Evolutionary conservation across 805 yeast species (phyloP), one percentile per base, ranked within the genome.

Genomic region (Candida andamanensis): DNA sequence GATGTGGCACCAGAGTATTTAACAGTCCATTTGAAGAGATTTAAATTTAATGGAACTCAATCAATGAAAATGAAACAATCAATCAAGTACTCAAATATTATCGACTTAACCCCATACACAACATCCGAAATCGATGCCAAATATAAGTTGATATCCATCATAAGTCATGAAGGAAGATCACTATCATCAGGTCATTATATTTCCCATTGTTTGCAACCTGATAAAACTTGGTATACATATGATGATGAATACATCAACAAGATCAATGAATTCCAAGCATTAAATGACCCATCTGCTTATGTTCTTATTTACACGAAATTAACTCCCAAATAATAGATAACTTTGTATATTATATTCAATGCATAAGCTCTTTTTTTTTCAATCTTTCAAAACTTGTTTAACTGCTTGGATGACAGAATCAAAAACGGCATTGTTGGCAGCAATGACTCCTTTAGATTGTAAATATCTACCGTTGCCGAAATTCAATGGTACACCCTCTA

Each of bases 161-260:
- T 90, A 39, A 90, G 87, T 4, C 98, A 92, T 52, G 95, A 85
- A 48, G 98, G 98, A 24, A 69, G 97, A 41, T 83, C 95, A 2
- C 79, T 89, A 10, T 78, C 87, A 27, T 79, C 92, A 3, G 98
- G 98, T 3, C 98, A 92, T 57, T 92, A 92, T 50, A 75, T 87
- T 37, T 84, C 95, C 1, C 86, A 85, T 52, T 85, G 95, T 52
- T 74, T 82, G 41, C 96, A 89, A 57, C 95, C 97, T 1, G 92
- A 85, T 57, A 90, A 87, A 2, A 60, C 81, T 2, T 92, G 97
- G 98, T 80, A 86, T 17, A 80, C 86, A 7, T 92, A 90, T 56
- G 97, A 92, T 53, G 98, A 92, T 54, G 98, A 92, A 49, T 77
- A 80, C 49, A 78, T 85, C 44, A 82, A 85, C 49, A 69, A 67